Base-by-base conservation (phyloP, 2,329 filamentous ascomycete species). In the Chaetomium strumarium region DNA sequence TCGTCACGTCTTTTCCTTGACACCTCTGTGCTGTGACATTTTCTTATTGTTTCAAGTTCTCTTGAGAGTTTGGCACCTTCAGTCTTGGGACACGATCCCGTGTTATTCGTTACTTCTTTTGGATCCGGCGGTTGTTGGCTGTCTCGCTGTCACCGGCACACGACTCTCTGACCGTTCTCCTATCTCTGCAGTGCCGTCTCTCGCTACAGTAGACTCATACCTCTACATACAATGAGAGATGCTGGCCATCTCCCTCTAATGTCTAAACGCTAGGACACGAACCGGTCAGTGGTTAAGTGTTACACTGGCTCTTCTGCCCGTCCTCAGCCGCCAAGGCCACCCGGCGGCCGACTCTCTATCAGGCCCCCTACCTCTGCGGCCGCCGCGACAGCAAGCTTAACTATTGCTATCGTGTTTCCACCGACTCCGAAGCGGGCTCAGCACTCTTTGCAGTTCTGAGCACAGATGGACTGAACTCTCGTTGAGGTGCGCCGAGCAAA, bases 221-320 rank as follows among this genome's bases (percentile, higher is more conserved):
- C 52, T 45, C 33, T 38, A 56, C 47, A 16, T 34, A 55, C 47
- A 16, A 49, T 51, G 55, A 49, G 61, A 62, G 62, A 60, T 64
- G 61, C 62, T 48, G 62, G 62, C 29, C 58, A 58, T 63, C 62
- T 60, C 57, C 45, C 37, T 47, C 53, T 63, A 64, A 62, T 64
- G 54, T 61, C 53, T 58, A 59, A 52, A 51, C 45, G 30, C 42
- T 57, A 55, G 50, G 46, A 52, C 46, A 40, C 44, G 14, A 45
- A 51, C 38, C 41, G 29, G 46, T 46, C 46, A 49, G 52, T 46
- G 51, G 46, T 46, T 46, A 38, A 20, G n/a, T n/a, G n/a, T n/a
- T n/a, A n/a, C n/a, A 33, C 41, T 14, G 39, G 31, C 36, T 40
- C 37, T 42, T 45, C 53, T 44, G 41, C 42, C 41, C 49, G 44